Evolutionary conservation across 1,139 yeast genomes (phyloP).

Genomic region (Arxiozyma telluris): DNA sequence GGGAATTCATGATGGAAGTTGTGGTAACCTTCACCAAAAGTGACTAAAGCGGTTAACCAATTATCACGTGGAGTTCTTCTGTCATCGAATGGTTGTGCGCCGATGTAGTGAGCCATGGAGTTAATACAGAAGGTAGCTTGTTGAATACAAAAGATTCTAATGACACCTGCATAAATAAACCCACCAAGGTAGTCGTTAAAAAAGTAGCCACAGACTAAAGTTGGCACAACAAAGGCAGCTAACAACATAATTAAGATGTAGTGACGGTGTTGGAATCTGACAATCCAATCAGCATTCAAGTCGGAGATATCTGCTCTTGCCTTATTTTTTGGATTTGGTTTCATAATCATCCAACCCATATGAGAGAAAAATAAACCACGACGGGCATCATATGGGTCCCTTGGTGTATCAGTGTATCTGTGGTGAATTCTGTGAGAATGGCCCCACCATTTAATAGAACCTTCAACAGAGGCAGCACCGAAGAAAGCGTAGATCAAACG

Average conservation of each 20-base stretch:
- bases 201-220: constrained; percentile 61
- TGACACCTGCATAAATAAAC: constrained; percentile 78
- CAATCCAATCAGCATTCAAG: constrained; percentile 82
- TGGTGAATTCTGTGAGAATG: constrained; percentile 97
- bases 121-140: constrained; percentile 98
- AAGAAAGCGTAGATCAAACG: constrained; percentile 67
- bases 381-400: constrained; percentile 97
- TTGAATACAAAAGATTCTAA: constrained; percentile 78
- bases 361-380: constrained; percentile 93
- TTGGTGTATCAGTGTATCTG: constrained; percentile 89
- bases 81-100: constrained; percentile 96
- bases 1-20: constrained; percentile 99
- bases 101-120: constrained; percentile 97
- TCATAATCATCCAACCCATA: constrained; percentile 94
- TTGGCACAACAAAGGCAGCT: constrained; percentile 68
- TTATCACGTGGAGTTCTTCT: constrained; percentile 97
- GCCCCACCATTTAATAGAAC: constrained; percentile 98
- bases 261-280: constrained; percentile 88
- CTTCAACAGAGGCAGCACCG: constrained; percentile 95
- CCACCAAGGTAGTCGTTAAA: constrained; percentile 96
- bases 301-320: constrained; percentile 96
- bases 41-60: constrained; percentile 83
- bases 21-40: constrained; percentile 98
- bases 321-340: constrained; percentile 88
- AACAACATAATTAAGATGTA: constrained; percentile 60